Conservation (phyloP, 2,329 filamentous ascomycete genomes). For the Fonsecaea multimorphosa region DNA sequence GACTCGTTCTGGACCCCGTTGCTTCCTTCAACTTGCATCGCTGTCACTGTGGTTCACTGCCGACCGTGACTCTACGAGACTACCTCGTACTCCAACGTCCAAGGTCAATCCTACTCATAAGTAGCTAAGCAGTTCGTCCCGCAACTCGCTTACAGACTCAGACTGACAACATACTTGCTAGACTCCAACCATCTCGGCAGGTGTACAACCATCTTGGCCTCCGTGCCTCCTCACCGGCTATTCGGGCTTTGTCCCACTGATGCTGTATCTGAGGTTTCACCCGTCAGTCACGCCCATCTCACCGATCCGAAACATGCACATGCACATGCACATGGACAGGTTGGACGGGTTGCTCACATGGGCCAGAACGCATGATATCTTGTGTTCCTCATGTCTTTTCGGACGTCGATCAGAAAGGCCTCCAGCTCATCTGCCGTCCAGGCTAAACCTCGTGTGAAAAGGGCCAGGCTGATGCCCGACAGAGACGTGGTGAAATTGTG, state of each 20-base stretch:
- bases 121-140: neutral
- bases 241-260: conserved; percentile 22
- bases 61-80: too few relatives aligned
- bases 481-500: conserved; percentile 41
- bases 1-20: neutral
- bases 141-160: neutral
- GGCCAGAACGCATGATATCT: conserved; percentile 42
- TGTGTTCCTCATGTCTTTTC: conserved; percentile 44
- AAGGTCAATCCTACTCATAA: neutral
- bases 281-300: conserved; percentile 10
- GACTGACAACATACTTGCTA: neutral
- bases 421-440: conserved; percentile 44
- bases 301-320: conserved; percentile 1
- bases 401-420: conserved; percentile 43
- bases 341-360: conserved; percentile 18
- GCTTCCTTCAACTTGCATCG: too few relatives aligned
- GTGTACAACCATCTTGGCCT: neutral
- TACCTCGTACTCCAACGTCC: too few relatives aligned
- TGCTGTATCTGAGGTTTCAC: conserved; percentile 22
- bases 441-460: conserved; percentile 29
- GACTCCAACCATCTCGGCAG: neutral
- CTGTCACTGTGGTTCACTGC: too few relatives aligned
- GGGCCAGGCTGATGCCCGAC: conserved; percentile 42
- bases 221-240: too few relatives aligned
- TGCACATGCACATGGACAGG: too few relatives aligned